phyloP scores from a whole-genome alignment of 1,139 yeast species.

The Suhomyces chickasaworum region DNA sequence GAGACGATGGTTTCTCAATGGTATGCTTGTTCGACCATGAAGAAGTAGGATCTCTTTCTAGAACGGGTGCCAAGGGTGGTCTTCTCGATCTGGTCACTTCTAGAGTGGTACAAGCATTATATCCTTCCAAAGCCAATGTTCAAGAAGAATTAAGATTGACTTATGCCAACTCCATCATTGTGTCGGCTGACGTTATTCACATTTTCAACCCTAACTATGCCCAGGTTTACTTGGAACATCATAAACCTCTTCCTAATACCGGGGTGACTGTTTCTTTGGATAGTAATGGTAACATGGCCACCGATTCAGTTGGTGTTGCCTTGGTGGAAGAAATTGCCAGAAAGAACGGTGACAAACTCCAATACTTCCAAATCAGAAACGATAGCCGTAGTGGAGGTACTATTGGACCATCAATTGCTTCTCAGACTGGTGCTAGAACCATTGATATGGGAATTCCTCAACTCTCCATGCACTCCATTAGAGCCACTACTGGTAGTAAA shows the following conservation, averaged over 20 bases:
- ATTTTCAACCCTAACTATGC: constrained; percentile 64
- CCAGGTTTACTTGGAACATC: constrained; percentile 65
- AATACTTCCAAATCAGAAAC: constrained; percentile 71
- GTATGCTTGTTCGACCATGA: constrained; percentile 62
- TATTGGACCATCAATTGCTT: constrained; percentile 70
- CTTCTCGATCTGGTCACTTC: constrained; percentile 46
- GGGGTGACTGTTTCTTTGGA: constrained; percentile 74
- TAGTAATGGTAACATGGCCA: constrained; percentile 79
- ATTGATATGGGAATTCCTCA: constrained; percentile 80
- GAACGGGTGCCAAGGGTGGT: constrained; percentile 63
- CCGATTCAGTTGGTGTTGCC: constrained; percentile 71
- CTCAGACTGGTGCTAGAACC: constrained; percentile 72
- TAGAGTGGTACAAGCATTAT: constrained; percentile 33
- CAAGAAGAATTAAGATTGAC: constrained; percentile 31
- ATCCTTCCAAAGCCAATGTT: constrained; percentile 23
- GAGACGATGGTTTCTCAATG: constrained; percentile 44
- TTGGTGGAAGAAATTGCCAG: constrained; percentile 66
- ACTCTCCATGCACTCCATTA: constrained; percentile 77
- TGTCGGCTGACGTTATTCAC: constrained; percentile 72
- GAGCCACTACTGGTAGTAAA: constrained; percentile 72
- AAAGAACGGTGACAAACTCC: constrained; percentile 60
- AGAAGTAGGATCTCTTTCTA: constrained; percentile 62
- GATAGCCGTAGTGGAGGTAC: constrained; percentile 79
- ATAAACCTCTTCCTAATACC: constrained; percentile 75
- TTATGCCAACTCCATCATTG: constrained; percentile 57